Conservation (phyloP, 2,329 filamentous ascomycete species). For the Cercospora beticola region DNA sequence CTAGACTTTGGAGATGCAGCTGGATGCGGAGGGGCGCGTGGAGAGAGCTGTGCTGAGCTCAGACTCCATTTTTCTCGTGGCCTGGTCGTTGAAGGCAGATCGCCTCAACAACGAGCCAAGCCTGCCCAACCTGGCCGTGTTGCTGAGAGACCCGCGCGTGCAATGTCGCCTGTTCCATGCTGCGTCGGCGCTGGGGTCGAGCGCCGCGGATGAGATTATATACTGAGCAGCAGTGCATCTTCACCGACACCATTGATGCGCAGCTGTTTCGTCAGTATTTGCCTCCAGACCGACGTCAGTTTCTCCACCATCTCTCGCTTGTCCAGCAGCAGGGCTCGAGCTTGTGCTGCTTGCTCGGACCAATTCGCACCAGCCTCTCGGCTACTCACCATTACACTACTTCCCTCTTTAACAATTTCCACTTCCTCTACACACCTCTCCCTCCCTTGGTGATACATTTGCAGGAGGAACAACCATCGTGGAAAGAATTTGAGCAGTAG, state of each 20-base stretch:
- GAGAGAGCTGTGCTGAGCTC: neutral
- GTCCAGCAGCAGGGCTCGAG: neutral
- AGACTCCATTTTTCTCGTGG: neutral
- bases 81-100: neutral
- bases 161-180: neutral
- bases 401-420: neutral
- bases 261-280: neutral
- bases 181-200: neutral
- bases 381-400: neutral
- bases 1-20: neutral
- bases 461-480: neutral
- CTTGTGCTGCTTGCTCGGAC: neutral
- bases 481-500: neutral
- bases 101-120: neutral
- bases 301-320: neutral
- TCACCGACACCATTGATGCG: neutral
- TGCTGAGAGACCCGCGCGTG: neutral
- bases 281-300: neutral
- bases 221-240: neutral
- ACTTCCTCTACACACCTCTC: neutral
- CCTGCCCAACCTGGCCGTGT: neutral
- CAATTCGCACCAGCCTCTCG: neutral
- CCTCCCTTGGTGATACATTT: neutral
- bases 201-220: neutral
- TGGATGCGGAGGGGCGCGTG: constrained; percentile 1